Conservation (phyloP, 2,329 filamentous ascomycete species). For the Exophiala xenobiotica region DNA sequence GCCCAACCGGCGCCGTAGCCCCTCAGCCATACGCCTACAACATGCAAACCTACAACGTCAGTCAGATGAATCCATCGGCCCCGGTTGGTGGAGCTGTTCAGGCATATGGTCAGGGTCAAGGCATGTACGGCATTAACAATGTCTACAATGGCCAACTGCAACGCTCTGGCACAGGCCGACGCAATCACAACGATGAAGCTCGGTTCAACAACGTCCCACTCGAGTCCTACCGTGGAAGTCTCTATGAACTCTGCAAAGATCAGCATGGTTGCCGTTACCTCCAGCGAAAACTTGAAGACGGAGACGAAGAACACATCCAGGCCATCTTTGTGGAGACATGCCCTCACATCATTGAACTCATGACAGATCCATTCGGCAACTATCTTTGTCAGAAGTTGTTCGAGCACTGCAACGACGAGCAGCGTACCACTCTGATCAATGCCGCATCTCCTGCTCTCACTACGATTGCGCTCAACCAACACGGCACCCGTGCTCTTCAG, state of each 20-base stretch:
- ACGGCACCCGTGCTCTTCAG: conserved; percentile 91
- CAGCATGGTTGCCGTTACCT: conserved; percentile 96
- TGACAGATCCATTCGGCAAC: conserved; percentile 99
- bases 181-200: conserved; percentile 53
- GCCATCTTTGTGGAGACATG: conserved; percentile 95
- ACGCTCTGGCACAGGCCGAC: conserved; percentile 71
- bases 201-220: conserved; percentile 81
- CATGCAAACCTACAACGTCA: conserved; percentile 33
- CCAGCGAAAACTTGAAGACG: conserved; percentile 95
- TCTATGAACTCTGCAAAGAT: conserved; percentile 92
- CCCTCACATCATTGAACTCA: conserved; percentile 90
- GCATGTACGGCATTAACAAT: conserved; percentile 57
- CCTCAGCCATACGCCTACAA: conserved; percentile 51
- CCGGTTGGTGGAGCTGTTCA: conserved; percentile 36
- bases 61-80: conserved; percentile 23
- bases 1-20: conserved; percentile 37
- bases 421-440: conserved; percentile 87
- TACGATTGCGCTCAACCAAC: conserved; percentile 91
- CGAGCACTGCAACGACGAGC: conserved; percentile 91
- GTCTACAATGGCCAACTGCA: conserved; percentile 54
- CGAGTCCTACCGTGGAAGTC: conserved; percentile 75
- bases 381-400: conserved; percentile 98
- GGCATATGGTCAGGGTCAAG: conserved; percentile 53
- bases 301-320: conserved; percentile 76
- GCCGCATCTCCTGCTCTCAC: conserved; percentile 87